Base-by-base conservation (phyloP, 73 alveolate genomes). In the Paramecium biaurelia region DNA sequence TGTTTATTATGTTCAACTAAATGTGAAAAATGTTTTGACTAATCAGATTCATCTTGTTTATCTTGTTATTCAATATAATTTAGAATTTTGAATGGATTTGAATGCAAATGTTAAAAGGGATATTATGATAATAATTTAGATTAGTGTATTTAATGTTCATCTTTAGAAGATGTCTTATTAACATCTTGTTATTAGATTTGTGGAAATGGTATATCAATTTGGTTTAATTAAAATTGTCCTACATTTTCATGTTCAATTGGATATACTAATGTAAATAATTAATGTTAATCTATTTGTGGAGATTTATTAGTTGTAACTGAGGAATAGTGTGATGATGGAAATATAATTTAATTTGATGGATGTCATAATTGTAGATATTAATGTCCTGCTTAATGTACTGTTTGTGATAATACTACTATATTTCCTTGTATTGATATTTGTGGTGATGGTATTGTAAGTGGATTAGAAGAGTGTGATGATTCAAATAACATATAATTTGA, bases 301-400 rank as follows among this genome's bases (percentile, higher is more conserved):
- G 84, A 67, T 9, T 4, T 30, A 67, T 24, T 11, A 24, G 23
- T 67, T 67, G 84, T 67, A 21, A 8, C 12, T 12, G 24, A 10
- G 14, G 84, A 67, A 24, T 21, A 67, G 5, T 67, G 84, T 67
- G 84, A 67, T 67, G 84, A 67, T 67, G 84, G 84, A 7, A 67
- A 67, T 67, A 0, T 2, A 21, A 67, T 23, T 9, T 67, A 67
- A 26, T 26, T 12, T 30, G 84, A 67, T 67, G 45, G 84, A 24
- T 67, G 84, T 32, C 45, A 67, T 26, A 67, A 67, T 67, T 67
- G 84, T 67, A 32, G 49, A 67, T 67, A 20, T 26, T 67, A 67
- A 67, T 67, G 84, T 67, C 84, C 84, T 32, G 38, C 45, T 30
- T 7, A 67, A 32, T 67, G 84, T 67, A 32, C 26, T 12, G 12